These are phyloP conservation scores for Thalassiosira ordinaria DNA, from an alignment of 352 stramenopile genomes.

Conservation along the genomic window DNA sequence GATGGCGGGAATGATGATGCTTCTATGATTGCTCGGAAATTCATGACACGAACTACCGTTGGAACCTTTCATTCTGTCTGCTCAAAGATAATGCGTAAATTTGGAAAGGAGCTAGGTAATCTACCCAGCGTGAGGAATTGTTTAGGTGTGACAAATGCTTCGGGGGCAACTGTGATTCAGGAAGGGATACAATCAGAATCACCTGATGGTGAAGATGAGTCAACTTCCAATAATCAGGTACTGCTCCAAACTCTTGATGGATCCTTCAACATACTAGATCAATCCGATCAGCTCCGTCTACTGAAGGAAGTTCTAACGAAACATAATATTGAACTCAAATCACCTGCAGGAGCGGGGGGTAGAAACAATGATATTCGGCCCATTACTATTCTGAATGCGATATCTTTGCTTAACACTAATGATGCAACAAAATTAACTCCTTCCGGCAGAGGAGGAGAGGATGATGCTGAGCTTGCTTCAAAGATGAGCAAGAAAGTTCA, in stretches of 20 bases:
- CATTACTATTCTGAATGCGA: constrained; percentile 66
- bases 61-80: constrained; percentile 89
- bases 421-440: constrained; percentile 48
- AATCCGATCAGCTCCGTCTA: constrained; percentile 70
- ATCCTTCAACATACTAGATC: constrained; percentile 78
- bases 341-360: constrained; percentile 2
- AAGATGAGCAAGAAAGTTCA: constrained; percentile 56
- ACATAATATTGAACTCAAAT: constrained; percentile 56
- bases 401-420: constrained; percentile 69
- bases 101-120: constrained; percentile 69
- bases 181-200: constrained; percentile 10
- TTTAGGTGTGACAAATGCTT: constrained; percentile 13
- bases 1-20: constrained; percentile 10
- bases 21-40: constrained; percentile 4
- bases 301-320: constrained; percentile 71
- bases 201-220: neutral
- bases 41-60: constrained; percentile 66
- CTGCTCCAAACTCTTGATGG: constrained; percentile 58
- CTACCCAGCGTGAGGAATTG: constrained; percentile 59
- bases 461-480: constrained; percentile 1
- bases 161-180: constrained; percentile 11
- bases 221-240: neutral
- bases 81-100: constrained; percentile 81
- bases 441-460: constrained; percentile 16
- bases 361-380: constrained; percentile 52